Percentiles rank a stretch among this genome's conserved stretches.
phyloP scores from a whole-genome alignment of 139 green algal species.

The Coccomyxa sp. region DNA sequence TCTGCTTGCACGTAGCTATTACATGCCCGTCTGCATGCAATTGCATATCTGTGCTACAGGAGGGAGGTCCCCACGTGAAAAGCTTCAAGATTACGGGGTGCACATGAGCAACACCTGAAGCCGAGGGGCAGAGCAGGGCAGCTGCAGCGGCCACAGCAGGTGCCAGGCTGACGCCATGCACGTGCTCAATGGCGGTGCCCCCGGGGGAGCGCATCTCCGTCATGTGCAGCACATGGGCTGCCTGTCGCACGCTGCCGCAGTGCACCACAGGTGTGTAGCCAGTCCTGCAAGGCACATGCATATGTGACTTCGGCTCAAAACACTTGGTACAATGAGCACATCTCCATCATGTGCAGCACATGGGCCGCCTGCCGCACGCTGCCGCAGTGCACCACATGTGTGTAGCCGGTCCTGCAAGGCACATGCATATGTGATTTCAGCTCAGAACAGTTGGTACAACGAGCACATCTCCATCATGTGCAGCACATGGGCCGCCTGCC shows the following conservation, averaged over 20 bases:
- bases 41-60: too few relatives aligned
- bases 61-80: too few relatives aligned
- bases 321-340: too few relatives aligned
- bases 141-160: slow-evolving; percentile 19
- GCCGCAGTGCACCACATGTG: slow-evolving; percentile 65
- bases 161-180: slow-evolving; percentile 14
- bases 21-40: too few relatives aligned
- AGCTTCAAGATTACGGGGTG: too few relatives aligned
- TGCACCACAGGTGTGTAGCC: slow-evolving; percentile 59
- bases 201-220: slow-evolving; percentile 13
- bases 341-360: too few relatives aligned
- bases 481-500: slow-evolving; percentile 54
- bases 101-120: background rate
- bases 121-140: background rate
- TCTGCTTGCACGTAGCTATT: too few relatives aligned
- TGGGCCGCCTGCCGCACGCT: slow-evolving; percentile 62
- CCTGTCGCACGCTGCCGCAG: slow-evolving; percentile 67
- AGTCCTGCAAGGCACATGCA: background rate
- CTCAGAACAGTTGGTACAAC: too few relatives aligned
- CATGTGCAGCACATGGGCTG: slow-evolving; percentile 42
- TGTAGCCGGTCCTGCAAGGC: slow-evolving; percentile 24
- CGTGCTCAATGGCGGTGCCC: background rate
- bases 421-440: background rate
- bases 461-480: too few relatives aligned
- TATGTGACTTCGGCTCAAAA: background rate